Base-by-base conservation (phyloP, 257 asterid species). In the Solanum ahanhuiri region DNA sequence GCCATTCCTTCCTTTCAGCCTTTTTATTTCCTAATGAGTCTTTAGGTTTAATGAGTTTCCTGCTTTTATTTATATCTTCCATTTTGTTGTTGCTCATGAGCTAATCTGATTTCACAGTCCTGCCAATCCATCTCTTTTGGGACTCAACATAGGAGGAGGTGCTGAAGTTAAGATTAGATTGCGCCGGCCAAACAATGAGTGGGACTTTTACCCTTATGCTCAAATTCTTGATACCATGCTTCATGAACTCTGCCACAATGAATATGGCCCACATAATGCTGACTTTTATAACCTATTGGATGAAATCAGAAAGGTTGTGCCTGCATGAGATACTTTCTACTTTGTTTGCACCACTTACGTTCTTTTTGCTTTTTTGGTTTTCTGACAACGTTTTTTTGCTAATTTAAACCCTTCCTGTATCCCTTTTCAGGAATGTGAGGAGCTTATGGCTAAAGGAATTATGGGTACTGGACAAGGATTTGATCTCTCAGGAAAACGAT, bases 231-330 rank as follows among this genome's bases (percentile, higher is more conserved):
- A 94, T 86, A 94, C 98, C 71, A 93, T 95, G 98, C 98, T 95
- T 89, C 98, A 94, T 37, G 98, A 95, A 91, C 98, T 94, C 70
- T 95, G 98, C 92, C 98, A 95, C 94, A 95, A 90, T 25, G 94
- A 92, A 76, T 73, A 87, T 87, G 98, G 98, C 60, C 96, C 97
- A 51, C 97, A 94, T 85, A 94, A 95, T 91, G 85, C 97, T 41
- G 93, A 90, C 88, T 95, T 95, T 89, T 95, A 95, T 96, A 94
- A 91, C 88, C 97, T 95, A 63, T 91, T 91, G 93, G 97, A 93
- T 85, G 95, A 93, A 91, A 89, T 95, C 81, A 89, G 95, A 89
- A 95, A 93, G 98, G 98, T 95, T 84, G 41, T 66, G 85, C 31
- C 63, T 23, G 66, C 39, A 3, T 77, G 39, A 43, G 7, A 23